Evolutionary conservation across 31 red algal genomes (phyloP).

Genomic region (Pterothamnion heteromorphum): DNA sequence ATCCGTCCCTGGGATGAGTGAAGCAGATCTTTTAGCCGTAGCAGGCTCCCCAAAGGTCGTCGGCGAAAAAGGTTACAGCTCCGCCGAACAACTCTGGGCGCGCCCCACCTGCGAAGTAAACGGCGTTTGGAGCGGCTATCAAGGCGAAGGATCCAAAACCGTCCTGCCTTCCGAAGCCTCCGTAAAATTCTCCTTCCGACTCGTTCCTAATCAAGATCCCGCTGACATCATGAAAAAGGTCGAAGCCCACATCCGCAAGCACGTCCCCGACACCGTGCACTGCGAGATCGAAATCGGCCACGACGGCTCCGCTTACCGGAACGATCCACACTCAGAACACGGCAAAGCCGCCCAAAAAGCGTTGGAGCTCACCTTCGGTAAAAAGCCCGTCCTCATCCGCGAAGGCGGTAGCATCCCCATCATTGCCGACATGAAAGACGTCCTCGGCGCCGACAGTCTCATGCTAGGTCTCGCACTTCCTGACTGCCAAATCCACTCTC

Average conservation of each 20-base stretch:
- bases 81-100: conserved; percentile 55
- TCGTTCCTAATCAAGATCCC: conserved; percentile 33
- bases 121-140: conserved; percentile 76
- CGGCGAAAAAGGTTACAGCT: conserved; percentile 60
- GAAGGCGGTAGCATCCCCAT: conserved; percentile 53
- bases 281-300: neutral
- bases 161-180: conserved; percentile 68
- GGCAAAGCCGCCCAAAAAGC: conserved; percentile 18
- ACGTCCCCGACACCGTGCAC: conserved; percentile 36
- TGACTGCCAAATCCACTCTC: conserved; percentile 31
- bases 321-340: neutral
- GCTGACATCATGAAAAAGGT: conserved; percentile 13
- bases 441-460: conserved; percentile 31
- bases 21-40: conserved; percentile 35
- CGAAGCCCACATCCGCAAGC: neutral
- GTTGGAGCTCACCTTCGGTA: neutral
- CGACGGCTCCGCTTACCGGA: conserved; percentile 17
- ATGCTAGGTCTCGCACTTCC: conserved; percentile 36
- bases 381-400: conserved; percentile 2
- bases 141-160: conserved; percentile 71
- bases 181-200: conserved; percentile 66
- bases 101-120: conserved; percentile 81
- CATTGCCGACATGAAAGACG: conserved; percentile 24
- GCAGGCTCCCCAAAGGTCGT: conserved; percentile 50
- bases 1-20: conserved; percentile 24